Conservation (phyloP, 2,329 filamentous ascomycete species). For the Cladobotryum mycophilum region DNA sequence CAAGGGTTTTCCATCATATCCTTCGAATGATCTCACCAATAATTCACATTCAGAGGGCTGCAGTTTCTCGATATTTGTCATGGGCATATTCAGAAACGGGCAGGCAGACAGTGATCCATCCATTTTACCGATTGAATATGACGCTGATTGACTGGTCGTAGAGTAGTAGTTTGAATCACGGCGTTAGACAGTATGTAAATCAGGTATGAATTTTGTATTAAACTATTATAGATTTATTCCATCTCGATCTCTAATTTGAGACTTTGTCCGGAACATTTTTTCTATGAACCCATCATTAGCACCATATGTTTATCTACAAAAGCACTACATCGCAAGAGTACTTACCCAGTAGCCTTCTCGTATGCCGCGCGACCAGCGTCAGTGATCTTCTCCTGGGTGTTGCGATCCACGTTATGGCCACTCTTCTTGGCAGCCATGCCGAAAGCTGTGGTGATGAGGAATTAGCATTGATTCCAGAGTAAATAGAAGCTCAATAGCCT, state of each 20-base stretch:
- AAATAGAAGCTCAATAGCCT: neutral
- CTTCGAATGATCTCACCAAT: too few relatives aligned
- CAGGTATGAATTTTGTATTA: neutral
- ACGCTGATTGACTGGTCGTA: too few relatives aligned
- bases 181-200: neutral
- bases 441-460: slow-evolving; percentile 14
- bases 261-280: neutral
- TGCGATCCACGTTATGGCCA: slow-evolving; percentile 19
- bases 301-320: neutral
- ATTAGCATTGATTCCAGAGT: neutral
- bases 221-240: too few relatives aligned
- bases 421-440: slow-evolving; percentile 18
- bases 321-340: neutral
- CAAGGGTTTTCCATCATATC: too few relatives aligned
- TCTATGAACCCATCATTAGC: neutral
- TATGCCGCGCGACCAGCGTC: slow-evolving; percentile 19
- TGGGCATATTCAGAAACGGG: too few relatives aligned
- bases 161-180: too few relatives aligned
- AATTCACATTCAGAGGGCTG: too few relatives aligned
- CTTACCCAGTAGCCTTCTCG: slow-evolving; percentile 23
- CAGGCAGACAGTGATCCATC: neutral
- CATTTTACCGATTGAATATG: neutral
- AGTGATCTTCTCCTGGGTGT: slow-evolving; percentile 25
- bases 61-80: too few relatives aligned
- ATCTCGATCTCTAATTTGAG: neutral